Base-by-base conservation (phyloP, 192 early-diverging fungal species). In the Phycomyces blakesleeanus region DNA sequence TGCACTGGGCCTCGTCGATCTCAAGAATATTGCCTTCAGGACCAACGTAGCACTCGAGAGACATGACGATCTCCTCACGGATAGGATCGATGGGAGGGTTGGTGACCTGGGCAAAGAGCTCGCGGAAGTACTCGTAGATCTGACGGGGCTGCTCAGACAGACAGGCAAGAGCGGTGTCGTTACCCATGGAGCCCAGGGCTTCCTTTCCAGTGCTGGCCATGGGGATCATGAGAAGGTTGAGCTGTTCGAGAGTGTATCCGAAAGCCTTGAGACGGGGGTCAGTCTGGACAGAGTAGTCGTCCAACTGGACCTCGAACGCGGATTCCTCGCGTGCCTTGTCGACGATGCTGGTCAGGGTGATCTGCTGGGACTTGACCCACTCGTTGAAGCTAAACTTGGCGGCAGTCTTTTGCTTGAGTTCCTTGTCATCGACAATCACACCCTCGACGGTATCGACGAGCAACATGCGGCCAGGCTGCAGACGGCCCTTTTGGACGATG, bases 11-110 rank as follows among this genome's bases (percentile, higher is more conserved):
- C 61, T 84, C 83, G 4, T 87, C 78, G 51, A 96, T 84, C 70
- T 94, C 92, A 55, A 98, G 84, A 58, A 98, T 78, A 67, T 98
- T 98, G 47, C 93, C 94, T 70, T 93, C 90, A 5, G 94, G 91
- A 21, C 97, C 97, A 16, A 98, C 81, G 74, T 94, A 93, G 82
- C 94, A 96, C 38, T 89, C 85, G 26, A 96, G 82, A 18, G 92
- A 94, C 97, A 98, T 98, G 81, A 98, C 94, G 67, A 97, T 90
- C 61, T 92, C 89, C 77, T 98, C 95, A 69, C 97, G 93, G 73
- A 98, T 97, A 55, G 97, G 97, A 81, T 98, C 97, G 64, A 98
- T 97, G 2, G 97, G 97, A 61, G 97, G 97, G 76, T 98, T 96
- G 54, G 94, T 95, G 53, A 97, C 96, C 73, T 98, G 97, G 18